phyloP scores from a whole-genome alignment of 2,329 filamentous ascomycete genomes.

The Fusarium metavorans region DNA sequence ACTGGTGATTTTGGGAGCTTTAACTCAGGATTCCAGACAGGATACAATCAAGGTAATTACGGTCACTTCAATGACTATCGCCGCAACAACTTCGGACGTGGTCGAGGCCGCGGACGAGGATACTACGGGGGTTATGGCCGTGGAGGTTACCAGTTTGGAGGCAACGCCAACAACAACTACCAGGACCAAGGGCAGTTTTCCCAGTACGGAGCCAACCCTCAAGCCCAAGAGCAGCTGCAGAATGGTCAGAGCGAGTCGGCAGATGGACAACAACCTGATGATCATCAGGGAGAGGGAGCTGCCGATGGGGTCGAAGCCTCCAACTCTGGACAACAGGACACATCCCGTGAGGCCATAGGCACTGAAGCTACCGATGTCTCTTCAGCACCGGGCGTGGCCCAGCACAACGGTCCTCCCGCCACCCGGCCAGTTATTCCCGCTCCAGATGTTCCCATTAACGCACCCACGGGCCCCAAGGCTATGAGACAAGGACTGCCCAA shows the following conservation, averaged over 20 bases:
- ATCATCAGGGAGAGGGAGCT: constrained; percentile 47
- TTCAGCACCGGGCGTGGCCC: constrained; percentile 34
- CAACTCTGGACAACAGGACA: constrained; percentile 36
- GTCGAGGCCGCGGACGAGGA: constrained; percentile 75
- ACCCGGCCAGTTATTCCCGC: constrained; percentile 49
- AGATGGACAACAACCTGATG: constrained; percentile 49
- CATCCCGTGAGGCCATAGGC: constrained; percentile 48
- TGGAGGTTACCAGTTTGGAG: constrained; percentile 64
- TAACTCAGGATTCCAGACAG: constrained; percentile 83
- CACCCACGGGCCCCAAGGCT: constrained; percentile 92
- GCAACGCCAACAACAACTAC: constrained; percentile 53
- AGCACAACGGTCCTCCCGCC: constrained; percentile 37
- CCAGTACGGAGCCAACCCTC: constrained; percentile 44
- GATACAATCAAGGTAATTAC: constrained; percentile 87
- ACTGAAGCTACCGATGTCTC: constrained; percentile 43
- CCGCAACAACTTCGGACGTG: constrained; percentile 74
- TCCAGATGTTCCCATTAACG: constrained; percentile 70
- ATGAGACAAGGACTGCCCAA: constrained; percentile 92
- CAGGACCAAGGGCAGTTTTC: constrained; percentile 50
- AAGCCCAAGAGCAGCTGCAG: constrained; percentile 39
- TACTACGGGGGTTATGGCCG: constrained; percentile 68
- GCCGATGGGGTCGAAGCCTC: constrained; percentile 22
- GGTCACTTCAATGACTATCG: constrained; percentile 85
- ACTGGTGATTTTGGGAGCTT: constrained; percentile 84
- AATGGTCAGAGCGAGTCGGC: constrained; percentile 37